Evolutionary conservation across 1,284 basidiomycete genomes (phyloP).

Genomic region (Mycena citricolor): DNA sequence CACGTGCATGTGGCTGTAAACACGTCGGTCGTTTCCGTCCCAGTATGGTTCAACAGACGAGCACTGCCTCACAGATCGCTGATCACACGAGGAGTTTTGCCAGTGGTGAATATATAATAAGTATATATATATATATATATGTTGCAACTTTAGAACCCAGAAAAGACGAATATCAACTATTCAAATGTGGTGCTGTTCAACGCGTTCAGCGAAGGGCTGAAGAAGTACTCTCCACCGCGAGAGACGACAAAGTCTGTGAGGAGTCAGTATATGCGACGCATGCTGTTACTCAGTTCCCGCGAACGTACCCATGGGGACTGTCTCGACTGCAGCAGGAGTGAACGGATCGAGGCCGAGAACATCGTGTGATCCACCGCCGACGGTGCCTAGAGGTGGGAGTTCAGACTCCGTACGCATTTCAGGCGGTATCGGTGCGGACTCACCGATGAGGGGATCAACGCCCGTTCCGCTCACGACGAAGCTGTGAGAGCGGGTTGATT

Average conservation of each 20-base stretch:
- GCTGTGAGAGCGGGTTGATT: constrained; percentile 1
- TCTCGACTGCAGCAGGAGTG: constrained; percentile 28
- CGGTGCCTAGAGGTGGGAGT: too few relatives aligned
- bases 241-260: constrained; percentile 37
- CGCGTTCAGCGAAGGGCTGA: constrained; percentile 39
- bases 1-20: too few relatives aligned
- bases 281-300: not conserved
- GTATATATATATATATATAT: too few relatives aligned
- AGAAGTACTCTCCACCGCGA: constrained; percentile 45
- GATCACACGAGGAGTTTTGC: too few relatives aligned
- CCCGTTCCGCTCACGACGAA: constrained; percentile 20
- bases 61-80: too few relatives aligned
- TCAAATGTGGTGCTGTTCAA: constrained; percentile 30
- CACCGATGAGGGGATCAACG: constrained; percentile 45
- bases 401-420: too few relatives aligned
- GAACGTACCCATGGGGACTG: constrained; percentile 6
- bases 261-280: constrained; percentile 17
- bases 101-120: too few relatives aligned
- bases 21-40: too few relatives aligned
- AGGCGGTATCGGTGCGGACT: too few relatives aligned
- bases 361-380: constrained; percentile 31
- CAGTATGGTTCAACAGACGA: too few relatives aligned
- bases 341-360: constrained; percentile 43
- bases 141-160: too few relatives aligned
- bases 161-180: too few relatives aligned